Conservation (phyloP, 345 rosid genomes). For the Sisymbrium irio region DNA sequence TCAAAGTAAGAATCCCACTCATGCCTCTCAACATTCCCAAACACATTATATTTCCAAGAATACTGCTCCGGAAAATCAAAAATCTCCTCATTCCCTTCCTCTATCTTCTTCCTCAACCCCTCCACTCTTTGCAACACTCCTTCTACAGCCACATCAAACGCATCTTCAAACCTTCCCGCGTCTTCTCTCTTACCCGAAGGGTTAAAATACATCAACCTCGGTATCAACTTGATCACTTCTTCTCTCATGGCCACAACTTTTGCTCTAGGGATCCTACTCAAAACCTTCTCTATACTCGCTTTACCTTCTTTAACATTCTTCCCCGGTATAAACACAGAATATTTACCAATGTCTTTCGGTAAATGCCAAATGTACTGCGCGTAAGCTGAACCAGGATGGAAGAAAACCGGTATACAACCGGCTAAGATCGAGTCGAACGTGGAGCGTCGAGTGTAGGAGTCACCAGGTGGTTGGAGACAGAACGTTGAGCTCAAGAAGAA, state of each 20-base stretch:
- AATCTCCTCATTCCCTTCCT: conserved; percentile 36
- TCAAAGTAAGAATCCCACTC: conserved; percentile 69
- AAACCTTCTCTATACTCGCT: conserved; percentile 47
- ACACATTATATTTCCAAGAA: conserved; percentile 59
- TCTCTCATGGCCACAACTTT: conserved; percentile 51
- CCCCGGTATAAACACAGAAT: conserved; percentile 62
- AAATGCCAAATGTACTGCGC: conserved; percentile 84
- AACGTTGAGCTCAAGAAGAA: conserved; percentile 59
- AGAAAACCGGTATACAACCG: conserved; percentile 89
- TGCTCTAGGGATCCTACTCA: conserved; percentile 41
- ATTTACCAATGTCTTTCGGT: conserved; percentile 53
- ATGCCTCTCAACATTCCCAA: conserved; percentile 46
- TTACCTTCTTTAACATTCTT: conserved; percentile 46
- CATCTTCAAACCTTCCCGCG: conserved; percentile 59
- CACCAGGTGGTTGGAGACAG: conserved; percentile 83
- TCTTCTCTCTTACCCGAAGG: conserved; percentile 38
- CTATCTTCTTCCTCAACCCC: conserved; percentile 36
- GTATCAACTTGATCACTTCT: conserved; percentile 58
- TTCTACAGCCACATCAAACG: conserved; percentile 63
- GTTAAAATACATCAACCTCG: conserved; percentile 60
- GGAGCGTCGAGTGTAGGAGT: conserved; percentile 77
- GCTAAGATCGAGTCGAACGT: conserved; percentile 76
- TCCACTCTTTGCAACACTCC: conserved; percentile 63
- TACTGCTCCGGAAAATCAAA: conserved; percentile 44
- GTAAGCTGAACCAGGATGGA: conserved; percentile 84